Percentiles rank a stretch among this genome's conserved stretches.
phyloP scores from a whole-genome alignment of 2,329 filamentous ascomycete species.

The Trichoderma afroharzianum region DNA sequence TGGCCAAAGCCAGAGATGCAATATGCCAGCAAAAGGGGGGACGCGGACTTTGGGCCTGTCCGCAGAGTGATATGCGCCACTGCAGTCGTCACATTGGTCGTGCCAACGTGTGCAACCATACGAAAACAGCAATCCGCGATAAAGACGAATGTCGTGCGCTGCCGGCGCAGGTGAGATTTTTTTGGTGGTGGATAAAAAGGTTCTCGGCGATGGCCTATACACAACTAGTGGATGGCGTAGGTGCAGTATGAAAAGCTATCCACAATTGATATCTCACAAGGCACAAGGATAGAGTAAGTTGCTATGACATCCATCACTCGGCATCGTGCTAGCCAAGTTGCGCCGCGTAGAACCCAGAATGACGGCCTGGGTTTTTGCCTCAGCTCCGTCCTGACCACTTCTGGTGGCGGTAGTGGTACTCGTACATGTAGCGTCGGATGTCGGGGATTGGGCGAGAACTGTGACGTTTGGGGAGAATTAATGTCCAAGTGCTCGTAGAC shows the following conservation, averaged over 20 bases:
- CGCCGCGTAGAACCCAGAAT: not conserved
- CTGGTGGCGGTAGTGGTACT: not conserved
- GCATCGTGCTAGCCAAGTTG: not conserved
- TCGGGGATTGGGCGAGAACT: not conserved
- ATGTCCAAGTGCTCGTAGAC: not conserved
- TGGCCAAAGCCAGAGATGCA: not conserved
- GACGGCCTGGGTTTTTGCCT: not conserved
- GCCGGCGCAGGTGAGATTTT: not conserved
- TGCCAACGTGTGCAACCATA: not conserved
- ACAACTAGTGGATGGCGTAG: not conserved
- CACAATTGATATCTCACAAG: not conserved
- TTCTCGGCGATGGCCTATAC: not conserved
- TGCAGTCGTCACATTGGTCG: not conserved
- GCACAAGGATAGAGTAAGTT: not conserved
- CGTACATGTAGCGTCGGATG: not conserved
- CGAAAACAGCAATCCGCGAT: not conserved
- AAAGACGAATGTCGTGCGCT: not conserved
- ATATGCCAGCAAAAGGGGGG: not conserved
- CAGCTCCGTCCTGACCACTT: not conserved
- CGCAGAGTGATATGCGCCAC: conserved; percentile 5
- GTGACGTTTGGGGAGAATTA: not conserved
- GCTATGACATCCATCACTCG: not conserved
- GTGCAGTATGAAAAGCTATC: not conserved
- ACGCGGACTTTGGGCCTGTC: not conserved
- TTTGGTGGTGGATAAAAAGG: not conserved